These are phyloP conservation scores for Russula vinacea DNA, from an alignment of 768 basidiomycete genomes.

Conservation along the genomic window DNA sequence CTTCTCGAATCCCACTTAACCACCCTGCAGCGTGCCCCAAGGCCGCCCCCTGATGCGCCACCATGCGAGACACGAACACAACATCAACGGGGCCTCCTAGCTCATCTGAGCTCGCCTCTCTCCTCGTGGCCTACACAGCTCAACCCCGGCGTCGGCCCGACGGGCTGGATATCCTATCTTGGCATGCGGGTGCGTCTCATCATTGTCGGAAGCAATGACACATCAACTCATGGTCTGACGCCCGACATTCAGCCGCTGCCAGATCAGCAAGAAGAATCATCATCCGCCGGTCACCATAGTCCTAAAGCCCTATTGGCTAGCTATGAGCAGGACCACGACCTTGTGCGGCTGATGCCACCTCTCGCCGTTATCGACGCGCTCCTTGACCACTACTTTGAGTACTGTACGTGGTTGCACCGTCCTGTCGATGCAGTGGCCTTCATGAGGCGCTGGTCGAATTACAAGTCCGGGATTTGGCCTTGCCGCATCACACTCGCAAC, in stretches of 20 bases:
- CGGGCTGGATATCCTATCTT: constrained; percentile 29
- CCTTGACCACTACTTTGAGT: constrained; percentile 29
- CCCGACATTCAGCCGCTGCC: constrained; percentile 21
- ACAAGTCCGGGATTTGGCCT: constrained; percentile 28
- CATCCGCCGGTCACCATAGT: constrained; percentile 11
- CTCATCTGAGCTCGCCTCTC: constrained; percentile 21
- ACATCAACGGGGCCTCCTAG: constrained; percentile 12
- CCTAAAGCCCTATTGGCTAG: constrained; percentile 17
- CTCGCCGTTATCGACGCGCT: constrained; percentile 27
- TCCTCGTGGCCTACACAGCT: constrained; percentile 26
- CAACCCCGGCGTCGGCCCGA: constrained; percentile 27
- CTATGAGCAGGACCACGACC: constrained; percentile 29
- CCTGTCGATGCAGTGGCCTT: constrained; percentile 24
- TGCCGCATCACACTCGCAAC: constrained; percentile 29
- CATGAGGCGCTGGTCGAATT: constrained; percentile 25
- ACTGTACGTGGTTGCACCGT: constrained; percentile 28
- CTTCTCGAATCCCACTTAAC: constrained; percentile 28
- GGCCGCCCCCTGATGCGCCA: background rate
- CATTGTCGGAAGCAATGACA: background rate
- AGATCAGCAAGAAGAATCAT: constrained; percentile 23
- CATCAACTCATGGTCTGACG: background rate
- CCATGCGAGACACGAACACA: constrained; percentile 6
- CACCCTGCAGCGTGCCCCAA: constrained; percentile 11
- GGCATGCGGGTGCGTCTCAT: constrained; percentile 25
- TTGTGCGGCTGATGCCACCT: constrained; percentile 27